A percentile compares a stretch with the other conserved stretches of the same genome.
Evolutionary conservation across 306 rosid species (phyloP).

Genomic region (Quercus ilex): DNA sequence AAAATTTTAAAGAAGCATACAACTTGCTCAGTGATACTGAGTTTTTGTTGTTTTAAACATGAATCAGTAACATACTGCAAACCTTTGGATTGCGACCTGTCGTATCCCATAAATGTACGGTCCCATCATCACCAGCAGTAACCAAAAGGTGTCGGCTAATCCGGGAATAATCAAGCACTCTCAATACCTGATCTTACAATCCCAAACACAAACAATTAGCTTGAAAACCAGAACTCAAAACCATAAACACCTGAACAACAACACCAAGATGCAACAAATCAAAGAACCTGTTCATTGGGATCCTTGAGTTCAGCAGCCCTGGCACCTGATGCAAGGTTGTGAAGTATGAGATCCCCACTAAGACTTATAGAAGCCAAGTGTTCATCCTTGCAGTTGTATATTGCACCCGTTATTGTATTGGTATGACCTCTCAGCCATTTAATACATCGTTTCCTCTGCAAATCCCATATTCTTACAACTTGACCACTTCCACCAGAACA

Average conservation of each 20-base stretch:
- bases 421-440: conserved; percentile 93
- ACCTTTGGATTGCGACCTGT: conserved; percentile 97
- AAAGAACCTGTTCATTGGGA: conserved; percentile 85
- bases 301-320: conserved; percentile 93
- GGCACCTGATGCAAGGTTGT: conserved; percentile 94
- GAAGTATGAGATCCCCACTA: conserved; percentile 90
- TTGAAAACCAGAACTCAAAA: conserved; percentile 31
- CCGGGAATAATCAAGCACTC: conserved; percentile 97
- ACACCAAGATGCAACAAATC: conserved; percentile 22
- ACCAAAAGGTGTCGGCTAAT: conserved; percentile 86
- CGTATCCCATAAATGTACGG: conserved; percentile 95
- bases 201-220: conserved; percentile 53
- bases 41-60: background rate
- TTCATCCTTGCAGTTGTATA: conserved; percentile 94
- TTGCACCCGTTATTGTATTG: conserved; percentile 80
- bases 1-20: background rate
- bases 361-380: conserved; percentile 97
- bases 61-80: conserved; percentile 12
- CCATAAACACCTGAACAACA: conserved; percentile 15
- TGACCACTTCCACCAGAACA: conserved; percentile 97
- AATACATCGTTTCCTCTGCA: conserved; percentile 91
- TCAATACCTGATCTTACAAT: conserved; percentile 92
- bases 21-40: background rate
- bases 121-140: conserved; percentile 98
- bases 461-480: conserved; percentile 97